Base-by-base conservation (phyloP, 1,139 yeast genomes). In the Petasospora rhodanensis region DNA sequence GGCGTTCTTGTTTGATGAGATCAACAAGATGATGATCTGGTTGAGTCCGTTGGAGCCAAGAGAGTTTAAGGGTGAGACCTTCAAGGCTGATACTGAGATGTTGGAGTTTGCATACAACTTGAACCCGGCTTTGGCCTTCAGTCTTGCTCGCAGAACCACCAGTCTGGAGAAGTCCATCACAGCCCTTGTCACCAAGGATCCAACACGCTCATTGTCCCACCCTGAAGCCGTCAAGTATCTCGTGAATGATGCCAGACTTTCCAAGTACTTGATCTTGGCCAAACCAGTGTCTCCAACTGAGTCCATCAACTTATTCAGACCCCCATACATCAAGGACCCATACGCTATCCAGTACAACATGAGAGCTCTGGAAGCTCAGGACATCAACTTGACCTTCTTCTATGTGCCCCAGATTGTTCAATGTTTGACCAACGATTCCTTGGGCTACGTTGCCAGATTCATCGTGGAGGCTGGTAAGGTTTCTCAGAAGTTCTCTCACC, bases 351-450 rank as follows among this genome's bases (percentile, higher is more conserved):
- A 93, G 57, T 91, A 79, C 54, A 81, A 95, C 19, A 83, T 91
- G 82, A 71, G 95, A 46, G 83, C 97, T 0, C 65, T 93, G 45
- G 96, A 89, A 57, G 70, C 78, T 20, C 95, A 86, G 52, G 95
- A 87, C 54, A 89, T 85, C 27, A 83, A 84, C 51, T 63, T 84
- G 42, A 85, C 96, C 0, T 93, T 93, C 64, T 93, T 93, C 59
- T 93, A 93, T 54, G 97, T 93, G 27, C 98, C 99, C 2, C 98
- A 93, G 57, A 86, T 93, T 58, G 98, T 93, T 13, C 99, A 93
- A 59, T 73, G 85, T 40, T 68, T 93, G 45, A 73, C 97, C 47
- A 80, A 79, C 56, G 98, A 91, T 56, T 63, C 61, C 6, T 66
- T 74, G 36, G 97, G 96, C 2, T 89, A 87, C 49, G 94, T 89